These are phyloP conservation scores for Lecanicillium sp. DNA, from an alignment of 2,329 filamentous ascomycete genomes.

Conservation along the genomic window DNA sequence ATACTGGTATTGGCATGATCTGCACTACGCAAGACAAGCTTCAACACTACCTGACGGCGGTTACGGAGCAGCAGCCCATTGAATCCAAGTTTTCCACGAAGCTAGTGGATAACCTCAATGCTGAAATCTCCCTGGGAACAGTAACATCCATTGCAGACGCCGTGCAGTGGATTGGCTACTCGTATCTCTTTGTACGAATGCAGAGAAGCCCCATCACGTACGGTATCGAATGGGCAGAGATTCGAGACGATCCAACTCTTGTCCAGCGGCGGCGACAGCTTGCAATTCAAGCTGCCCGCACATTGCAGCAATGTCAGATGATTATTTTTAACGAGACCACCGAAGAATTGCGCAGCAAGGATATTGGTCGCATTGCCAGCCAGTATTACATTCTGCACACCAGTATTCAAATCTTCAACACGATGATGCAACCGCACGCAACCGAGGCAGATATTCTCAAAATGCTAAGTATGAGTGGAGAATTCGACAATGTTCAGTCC, in stretches of 20 bases:
- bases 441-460: conserved; percentile 88
- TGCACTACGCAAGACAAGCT: conserved; percentile 94
- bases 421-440: conserved; percentile 78
- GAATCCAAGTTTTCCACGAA: conserved; percentile 94
- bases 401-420: conserved; percentile 93
- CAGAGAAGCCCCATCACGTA: conserved; percentile 84
- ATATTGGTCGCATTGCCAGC: conserved; percentile 92
- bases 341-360: conserved; percentile 87
- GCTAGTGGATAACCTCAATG: conserved; percentile 93
- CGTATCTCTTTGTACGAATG: conserved; percentile 96
- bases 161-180: conserved; percentile 96
- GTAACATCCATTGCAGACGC: conserved; percentile 92
- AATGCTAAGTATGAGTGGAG: conserved; percentile 96
- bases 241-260: conserved; percentile 77
- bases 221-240: conserved; percentile 91
- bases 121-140: conserved; percentile 86
- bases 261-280: conserved; percentile 80
- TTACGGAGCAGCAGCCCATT: conserved; percentile 94
- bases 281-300: conserved; percentile 79
- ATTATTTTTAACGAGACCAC: conserved; percentile 96
- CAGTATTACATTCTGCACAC: conserved; percentile 94
- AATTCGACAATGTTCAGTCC: conserved; percentile 95
- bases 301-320: conserved; percentile 92
- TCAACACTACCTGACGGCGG: conserved; percentile 80
- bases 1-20: conserved; percentile 96